phyloP scores from a whole-genome alignment of 2,329 filamentous ascomycete genomes.

The Aspergillus sp. region DNA sequence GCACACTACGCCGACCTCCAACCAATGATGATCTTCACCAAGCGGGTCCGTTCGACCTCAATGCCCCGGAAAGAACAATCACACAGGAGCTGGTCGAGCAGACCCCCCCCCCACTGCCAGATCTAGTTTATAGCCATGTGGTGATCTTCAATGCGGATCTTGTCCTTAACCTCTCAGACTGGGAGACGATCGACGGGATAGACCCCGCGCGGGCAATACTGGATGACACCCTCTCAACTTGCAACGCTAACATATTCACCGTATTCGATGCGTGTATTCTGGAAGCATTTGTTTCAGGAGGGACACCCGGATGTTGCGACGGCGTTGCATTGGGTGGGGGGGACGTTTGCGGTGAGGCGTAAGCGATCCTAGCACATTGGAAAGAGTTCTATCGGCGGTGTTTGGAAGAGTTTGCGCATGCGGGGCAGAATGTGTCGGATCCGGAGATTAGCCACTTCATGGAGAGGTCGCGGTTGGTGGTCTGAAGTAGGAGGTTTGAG shows the following conservation, averaged over 20 bases:
- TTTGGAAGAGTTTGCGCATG: not conserved
- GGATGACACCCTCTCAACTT: constrained; percentile 8
- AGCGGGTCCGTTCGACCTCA: constrained; percentile 7
- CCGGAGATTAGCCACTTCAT: constrained; percentile 1
- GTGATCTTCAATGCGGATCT: constrained; percentile 8
- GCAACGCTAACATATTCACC: not conserved
- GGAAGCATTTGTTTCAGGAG: constrained; percentile 2
- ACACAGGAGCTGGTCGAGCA: constrained; percentile 2
- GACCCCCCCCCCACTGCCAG: not conserved
- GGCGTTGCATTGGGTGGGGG: constrained; percentile 2
- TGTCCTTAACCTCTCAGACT: constrained; percentile 6
- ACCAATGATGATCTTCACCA: constrained; percentile 14
- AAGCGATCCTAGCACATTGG: not conserved
- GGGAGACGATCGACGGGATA: constrained; percentile 5
- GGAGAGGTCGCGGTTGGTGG: constrained; percentile 5
- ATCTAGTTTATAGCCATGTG: not conserved
- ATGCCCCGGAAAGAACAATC: constrained; percentile 3
- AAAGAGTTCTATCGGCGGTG: constrained; percentile 1
- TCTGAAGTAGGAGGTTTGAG: constrained; percentile 1
- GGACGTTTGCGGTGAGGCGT: constrained; percentile 2
- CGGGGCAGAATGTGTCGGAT: not conserved
- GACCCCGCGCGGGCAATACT: not conserved
- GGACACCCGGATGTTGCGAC: constrained; percentile 1
- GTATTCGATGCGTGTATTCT: constrained; percentile 8
- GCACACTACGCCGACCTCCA: constrained; percentile 8